These are phyloP conservation scores for Coniochaeta sp. DNA, from an alignment of 2,329 filamentous ascomycete species.

Conservation along the genomic window DNA sequence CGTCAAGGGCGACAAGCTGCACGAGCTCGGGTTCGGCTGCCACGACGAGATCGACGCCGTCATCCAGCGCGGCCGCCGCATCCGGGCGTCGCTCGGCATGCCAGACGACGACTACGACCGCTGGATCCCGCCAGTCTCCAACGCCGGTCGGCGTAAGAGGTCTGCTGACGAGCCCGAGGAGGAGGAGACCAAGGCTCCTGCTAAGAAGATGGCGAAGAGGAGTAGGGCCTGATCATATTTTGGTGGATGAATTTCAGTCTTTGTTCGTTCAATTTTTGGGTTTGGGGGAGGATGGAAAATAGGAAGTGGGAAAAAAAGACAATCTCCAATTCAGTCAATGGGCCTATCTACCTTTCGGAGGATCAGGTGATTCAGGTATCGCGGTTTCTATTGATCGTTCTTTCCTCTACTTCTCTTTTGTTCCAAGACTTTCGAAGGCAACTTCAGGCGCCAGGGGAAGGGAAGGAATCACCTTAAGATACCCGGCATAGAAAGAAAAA, in stretches of 20 bases:
- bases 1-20: not conserved
- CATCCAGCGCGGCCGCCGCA: not conserved
- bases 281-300: not conserved
- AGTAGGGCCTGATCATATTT: not conserved
- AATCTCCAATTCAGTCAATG: not conserved
- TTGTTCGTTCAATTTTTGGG: not conserved
- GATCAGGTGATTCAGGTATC: not conserved
- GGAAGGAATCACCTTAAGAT: not conserved
- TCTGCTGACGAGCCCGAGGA: not conserved
- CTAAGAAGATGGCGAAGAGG: not conserved
- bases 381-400: not conserved
- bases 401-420: not conserved
- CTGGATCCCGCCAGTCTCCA: not conserved
- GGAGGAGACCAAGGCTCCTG: not conserved
- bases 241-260: not conserved
- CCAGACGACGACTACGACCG: not conserved
- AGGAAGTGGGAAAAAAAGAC: not conserved
- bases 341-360: not conserved
- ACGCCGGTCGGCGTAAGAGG: not conserved
- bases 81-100: not conserved
- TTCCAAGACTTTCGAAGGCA: not conserved
- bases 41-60: conserved; percentile 1
- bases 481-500: not conserved
- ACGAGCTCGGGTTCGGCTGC: not conserved
- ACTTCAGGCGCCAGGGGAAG: not conserved